Evolutionary conservation across 208 protist species (phyloP).

Genomic region (Crithidia acanthocephali): DNA sequence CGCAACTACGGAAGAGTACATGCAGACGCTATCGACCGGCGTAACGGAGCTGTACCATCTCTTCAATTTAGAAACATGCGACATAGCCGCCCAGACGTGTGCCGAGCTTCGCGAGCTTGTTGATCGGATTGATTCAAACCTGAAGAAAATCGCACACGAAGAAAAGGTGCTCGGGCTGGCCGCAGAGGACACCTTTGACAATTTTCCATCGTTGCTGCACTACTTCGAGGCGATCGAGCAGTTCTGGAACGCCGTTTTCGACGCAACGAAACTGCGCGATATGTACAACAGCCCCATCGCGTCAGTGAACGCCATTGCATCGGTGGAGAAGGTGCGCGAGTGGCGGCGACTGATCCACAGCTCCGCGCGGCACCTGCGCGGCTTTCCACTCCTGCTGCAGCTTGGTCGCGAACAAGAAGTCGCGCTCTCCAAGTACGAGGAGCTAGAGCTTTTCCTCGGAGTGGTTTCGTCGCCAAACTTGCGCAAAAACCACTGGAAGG

Average conservation of each 20-base stretch:
- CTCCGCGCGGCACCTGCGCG: slow-evolving; percentile 69
- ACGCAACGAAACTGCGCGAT: slow-evolving; percentile 61
- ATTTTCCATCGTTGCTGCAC: slow-evolving; percentile 57
- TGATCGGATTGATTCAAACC: slow-evolving; percentile 44
- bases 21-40: slow-evolving; percentile 69
- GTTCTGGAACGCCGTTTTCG: slow-evolving; percentile 77
- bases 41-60: slow-evolving; percentile 84
- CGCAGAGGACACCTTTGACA: slow-evolving; percentile 61
- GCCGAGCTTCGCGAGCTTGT: slow-evolving; percentile 75
- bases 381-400: slow-evolving; percentile 65
- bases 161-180: slow-evolving; percentile 51
- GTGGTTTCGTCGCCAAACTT: slow-evolving; percentile 80
- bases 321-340: slow-evolving; percentile 78
- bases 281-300: slow-evolving; percentile 79
- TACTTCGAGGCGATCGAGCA: slow-evolving; percentile 87
- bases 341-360: slow-evolving; percentile 81
- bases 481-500: slow-evolving; percentile 89
- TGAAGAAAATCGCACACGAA: slow-evolving; percentile 67
- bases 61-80: slow-evolving; percentile 84
- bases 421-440: slow-evolving; percentile 79
- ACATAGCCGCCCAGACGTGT: slow-evolving; percentile 90
- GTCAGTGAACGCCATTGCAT: slow-evolving; percentile 51
- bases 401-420: slow-evolving; percentile 86
- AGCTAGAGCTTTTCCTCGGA: slow-evolving; percentile 61
- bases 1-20: slow-evolving; percentile 47